phyloP scores from a whole-genome alignment of 2,329 filamentous ascomycete species.

The Zalaria sp. region DNA sequence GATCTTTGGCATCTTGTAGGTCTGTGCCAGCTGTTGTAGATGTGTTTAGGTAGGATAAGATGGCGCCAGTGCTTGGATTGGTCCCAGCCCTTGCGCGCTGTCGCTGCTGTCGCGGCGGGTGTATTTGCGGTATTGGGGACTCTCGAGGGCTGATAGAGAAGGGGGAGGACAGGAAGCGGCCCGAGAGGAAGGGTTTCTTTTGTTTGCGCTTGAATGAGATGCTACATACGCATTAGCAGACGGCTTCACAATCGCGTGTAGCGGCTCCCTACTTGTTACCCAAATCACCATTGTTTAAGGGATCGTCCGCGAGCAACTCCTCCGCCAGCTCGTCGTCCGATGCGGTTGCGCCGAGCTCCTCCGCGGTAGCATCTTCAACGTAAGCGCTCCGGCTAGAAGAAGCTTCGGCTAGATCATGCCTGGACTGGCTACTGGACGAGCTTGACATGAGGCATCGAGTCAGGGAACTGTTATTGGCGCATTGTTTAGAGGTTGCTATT shows the following conservation, averaged over 20 bases:
- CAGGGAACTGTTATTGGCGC: neutral
- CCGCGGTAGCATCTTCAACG: constrained; percentile 7
- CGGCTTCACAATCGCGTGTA: too few relatives aligned
- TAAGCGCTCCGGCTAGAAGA: constrained; percentile 28
- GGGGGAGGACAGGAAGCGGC: constrained; percentile 31
- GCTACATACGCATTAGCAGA: constrained; percentile 13
- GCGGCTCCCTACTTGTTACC: constrained; percentile 24
- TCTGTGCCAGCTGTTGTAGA: constrained; percentile 21
- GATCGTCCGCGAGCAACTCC: constrained; percentile 40
- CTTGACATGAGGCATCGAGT: constrained; percentile 20
- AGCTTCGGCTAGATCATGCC: constrained; percentile 24
- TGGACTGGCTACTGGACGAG: constrained; percentile 15
- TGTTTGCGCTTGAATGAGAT: constrained; percentile 62
- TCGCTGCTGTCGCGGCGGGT: constrained; percentile 10
- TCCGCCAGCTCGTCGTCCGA: constrained; percentile 29
- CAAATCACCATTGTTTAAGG: constrained; percentile 33
- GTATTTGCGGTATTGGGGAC: constrained; percentile 9
- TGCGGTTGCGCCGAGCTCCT: constrained; percentile 5
- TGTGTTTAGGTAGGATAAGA: constrained; percentile 27
- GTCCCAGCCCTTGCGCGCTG: neutral
- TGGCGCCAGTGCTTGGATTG: constrained; percentile 20
- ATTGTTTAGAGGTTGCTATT: neutral
- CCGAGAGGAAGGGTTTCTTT: constrained; percentile 30
- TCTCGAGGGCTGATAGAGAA: constrained; percentile 16
- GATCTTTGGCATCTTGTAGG: constrained; percentile 30